phyloP scores from a whole-genome alignment of 805 yeast species.

The Teunomyces panamensis region DNA sequence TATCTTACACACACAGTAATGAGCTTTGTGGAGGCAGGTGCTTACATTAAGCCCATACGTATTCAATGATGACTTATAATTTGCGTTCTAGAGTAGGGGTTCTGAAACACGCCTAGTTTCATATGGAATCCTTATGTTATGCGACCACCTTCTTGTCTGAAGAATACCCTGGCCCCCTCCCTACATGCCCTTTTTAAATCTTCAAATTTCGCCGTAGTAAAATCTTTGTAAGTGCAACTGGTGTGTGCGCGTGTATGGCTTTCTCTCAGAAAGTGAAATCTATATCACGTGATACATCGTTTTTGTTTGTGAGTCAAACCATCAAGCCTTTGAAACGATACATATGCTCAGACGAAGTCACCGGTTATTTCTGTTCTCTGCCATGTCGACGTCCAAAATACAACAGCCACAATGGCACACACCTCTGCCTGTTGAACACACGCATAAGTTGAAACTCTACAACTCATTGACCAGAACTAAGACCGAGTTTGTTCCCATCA shows the following conservation, averaged over 20 bases:
- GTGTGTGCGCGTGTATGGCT: background rate
- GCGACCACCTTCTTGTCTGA: conserved; percentile 39
- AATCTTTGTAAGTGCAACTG: too few species aligned
- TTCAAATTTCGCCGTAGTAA: too few species aligned
- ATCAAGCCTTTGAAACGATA: background rate
- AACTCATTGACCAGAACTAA: conserved; percentile 83
- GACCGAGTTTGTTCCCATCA: conserved; percentile 70
- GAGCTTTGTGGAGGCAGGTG: conserved; percentile 4
- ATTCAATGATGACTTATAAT: conserved; percentile 41
- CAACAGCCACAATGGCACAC: conserved; percentile 39
- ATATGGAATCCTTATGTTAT: conserved; percentile 29
- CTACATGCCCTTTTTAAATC: too few species aligned
- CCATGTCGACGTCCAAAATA: conserved; percentile 22
- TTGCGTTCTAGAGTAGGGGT: conserved; percentile 45
- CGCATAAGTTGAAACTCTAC: conserved; percentile 57
- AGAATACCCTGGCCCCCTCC: conserved; percentile 1
- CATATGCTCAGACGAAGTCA: conserved; percentile 1
- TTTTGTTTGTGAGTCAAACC: background rate
- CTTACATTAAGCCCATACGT: conserved; percentile 4
- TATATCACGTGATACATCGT: background rate
- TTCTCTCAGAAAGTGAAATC: background rate
- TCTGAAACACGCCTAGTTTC: conserved; percentile 48
- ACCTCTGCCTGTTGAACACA: conserved; percentile 16
- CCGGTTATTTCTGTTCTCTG: background rate
- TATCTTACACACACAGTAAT: background rate